A percentile compares a stretch with the other conserved stretches of the same genome.
Conservation (phyloP, 805 yeast genomes). For the Priceomyces haplophilus region DNA sequence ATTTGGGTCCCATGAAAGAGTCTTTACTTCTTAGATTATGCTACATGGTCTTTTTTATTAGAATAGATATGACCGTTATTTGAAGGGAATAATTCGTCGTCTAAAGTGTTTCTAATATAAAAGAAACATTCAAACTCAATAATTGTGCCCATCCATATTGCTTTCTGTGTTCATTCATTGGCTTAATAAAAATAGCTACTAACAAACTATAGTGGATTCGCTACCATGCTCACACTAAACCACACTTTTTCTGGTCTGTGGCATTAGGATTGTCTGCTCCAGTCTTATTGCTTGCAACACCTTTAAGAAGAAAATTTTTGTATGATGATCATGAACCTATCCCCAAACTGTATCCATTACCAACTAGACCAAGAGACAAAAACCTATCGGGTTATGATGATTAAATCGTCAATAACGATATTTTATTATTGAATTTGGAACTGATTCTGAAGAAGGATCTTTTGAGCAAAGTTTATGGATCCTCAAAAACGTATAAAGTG, state of each 20-base stretch:
- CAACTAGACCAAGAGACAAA: constrained; percentile 50
- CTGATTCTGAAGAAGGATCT: too few relatives aligned
- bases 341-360: constrained; percentile 60
- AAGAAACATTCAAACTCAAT: constrained; percentile 60
- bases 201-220: constrained; percentile 57
- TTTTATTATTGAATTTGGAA: neutral
- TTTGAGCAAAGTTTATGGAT: too few relatives aligned
- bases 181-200: constrained; percentile 11
- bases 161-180: too few relatives aligned
- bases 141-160: constrained; percentile 46
- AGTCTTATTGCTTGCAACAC: constrained; percentile 56
- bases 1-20: too few relatives aligned
- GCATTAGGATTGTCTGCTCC: constrained; percentile 69
- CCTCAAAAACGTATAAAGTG: too few relatives aligned
- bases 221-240: constrained; percentile 72
- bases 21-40: too few relatives aligned
- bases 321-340: constrained; percentile 64
- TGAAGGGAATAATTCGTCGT: too few relatives aligned
- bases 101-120: too few relatives aligned
- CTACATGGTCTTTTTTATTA: too few relatives aligned
- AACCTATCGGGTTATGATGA: constrained; percentile 57
- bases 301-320: constrained; percentile 65
- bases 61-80: too few relatives aligned
- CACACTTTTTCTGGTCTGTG: constrained; percentile 67
- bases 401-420: constrained; percentile 8